Base-by-base conservation (phyloP, 2,329 filamentous ascomycete genomes). In the Phialocephala sp. region DNA sequence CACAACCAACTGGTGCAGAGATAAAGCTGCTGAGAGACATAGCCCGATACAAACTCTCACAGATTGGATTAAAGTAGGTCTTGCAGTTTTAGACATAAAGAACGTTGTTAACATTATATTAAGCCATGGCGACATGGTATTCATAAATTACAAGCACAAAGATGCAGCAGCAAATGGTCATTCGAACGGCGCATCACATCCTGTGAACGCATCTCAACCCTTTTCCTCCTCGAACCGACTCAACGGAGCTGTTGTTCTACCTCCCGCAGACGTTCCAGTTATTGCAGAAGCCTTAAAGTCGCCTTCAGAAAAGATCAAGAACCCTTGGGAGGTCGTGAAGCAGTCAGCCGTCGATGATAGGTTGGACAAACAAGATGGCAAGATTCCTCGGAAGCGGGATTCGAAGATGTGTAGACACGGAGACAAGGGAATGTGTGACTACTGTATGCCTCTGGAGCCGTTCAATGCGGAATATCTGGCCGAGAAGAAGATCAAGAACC, bases 401-500 rank as follows among this genome's bases (percentile, higher is more conserved):
- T 77, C 80, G 65, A 92, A 91, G 76, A 95, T 99, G 93, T 99
- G 95, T 81, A 90, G 92, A 68, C 95, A 99, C 77, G 94, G 94
- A 1, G 89, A 91, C 60, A 98, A 97, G 80, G 95, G 95, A 77
- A 99, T 99, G 95, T 99, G 95, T 79, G 95, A 99, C 80, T 96
- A 97, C 80, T 99, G 95, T 81, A 97, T 97, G 87, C 96, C 96
- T 0, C 81, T 98, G 59, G 95, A 99, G 75, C 95, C 95, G 0
- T 99, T 97, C 79, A 90, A 96, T 75, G 79, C 90, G n/a, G 89
- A 89, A 63, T 97, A 97, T 74, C 85, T 99, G 20, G 87, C 88
- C 36, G 94, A 99, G 73, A 96, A 94, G 84, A 97, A 97, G 84
- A 97, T 99, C 85, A 99, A 99, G 79, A 97, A 99, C 79, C 84